A percentile compares a stretch with the other conserved stretches of the same genome.
Conservation (phyloP, 495 filamentous ascomycete species). For the Penicillium subrubescens region DNA sequence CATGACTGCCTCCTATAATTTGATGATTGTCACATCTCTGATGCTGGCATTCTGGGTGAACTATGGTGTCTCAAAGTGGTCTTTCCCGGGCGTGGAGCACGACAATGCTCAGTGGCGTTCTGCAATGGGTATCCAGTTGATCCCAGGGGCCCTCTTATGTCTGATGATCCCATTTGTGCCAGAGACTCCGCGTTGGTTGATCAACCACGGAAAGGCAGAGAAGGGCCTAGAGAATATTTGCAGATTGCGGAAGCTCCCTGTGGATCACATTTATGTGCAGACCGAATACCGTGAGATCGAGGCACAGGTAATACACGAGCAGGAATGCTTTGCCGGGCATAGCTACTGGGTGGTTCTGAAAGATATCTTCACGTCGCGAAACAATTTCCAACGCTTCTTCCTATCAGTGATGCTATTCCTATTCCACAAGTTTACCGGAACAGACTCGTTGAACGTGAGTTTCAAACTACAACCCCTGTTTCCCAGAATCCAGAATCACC, state of each 20-base stretch:
- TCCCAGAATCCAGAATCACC: not conserved
- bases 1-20: conserved; percentile 30
- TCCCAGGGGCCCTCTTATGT: conserved; percentile 53
- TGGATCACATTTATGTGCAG: conserved; percentile 59
- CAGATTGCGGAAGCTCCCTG: conserved; percentile 59
- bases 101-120: conserved; percentile 51
- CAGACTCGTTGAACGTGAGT: conserved; percentile 37
- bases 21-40: conserved; percentile 32
- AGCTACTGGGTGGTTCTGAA: conserved; percentile 31
- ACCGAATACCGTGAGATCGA: conserved; percentile 34
- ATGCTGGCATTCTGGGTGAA: conserved; percentile 33
- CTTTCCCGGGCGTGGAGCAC: conserved; percentile 20
- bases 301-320: conserved; percentile 30
- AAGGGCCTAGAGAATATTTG: conserved; percentile 56
- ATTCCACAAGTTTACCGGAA: conserved; percentile 47
- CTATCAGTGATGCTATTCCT: conserved; percentile 38
- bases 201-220: conserved; percentile 50
- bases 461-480: not conserved
- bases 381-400: conserved; percentile 35
- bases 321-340: conserved; percentile 28
- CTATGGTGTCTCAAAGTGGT: conserved; percentile 31
- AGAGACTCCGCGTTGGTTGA: conserved; percentile 54
- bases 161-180: conserved; percentile 58
- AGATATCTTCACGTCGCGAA: conserved; percentile 26
- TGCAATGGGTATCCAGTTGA: conserved; percentile 52